Base-by-base conservation (phyloP, 768 basidiomycete species). In the Lactarius vividus region DNA sequence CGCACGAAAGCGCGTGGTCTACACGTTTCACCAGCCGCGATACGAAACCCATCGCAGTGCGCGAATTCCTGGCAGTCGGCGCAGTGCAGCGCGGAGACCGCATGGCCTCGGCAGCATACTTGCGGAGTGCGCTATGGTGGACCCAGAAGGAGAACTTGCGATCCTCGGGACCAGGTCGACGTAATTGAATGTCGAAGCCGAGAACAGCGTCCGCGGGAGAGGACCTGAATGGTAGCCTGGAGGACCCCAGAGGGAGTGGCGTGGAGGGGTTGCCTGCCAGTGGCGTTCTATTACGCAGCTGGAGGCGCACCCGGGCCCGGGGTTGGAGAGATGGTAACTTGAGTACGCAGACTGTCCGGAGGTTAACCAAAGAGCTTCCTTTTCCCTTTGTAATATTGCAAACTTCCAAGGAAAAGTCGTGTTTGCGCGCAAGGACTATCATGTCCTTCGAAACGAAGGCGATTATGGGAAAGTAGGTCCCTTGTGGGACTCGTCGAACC, bases 71-170 rank as follows among this genome's bases (percentile, higher is more conserved):
- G 16, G 37, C 20, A 18, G n/a, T 20, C 18, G 9, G 39, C 5
- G 40, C 3, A 15, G 23, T 10, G 49, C 26, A 23, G 31, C 52
- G 61, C 15, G 52, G 20, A 39, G 11, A 16, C 40, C 23, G 54
- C 20, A 37, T 11, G 4, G 61, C 57, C 57, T 37, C 49, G 20
- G 57, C 33, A 2, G 65, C 65, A 46, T 58, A 59, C 28, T 37
- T 58, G 61, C 61, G 42, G 20, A 62, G 18, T 4, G 33, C 20
- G 40, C 52, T 63, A 8, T 53, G 65, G 52, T 63, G 61, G 37
- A 63, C 42, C 65, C 65, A 66, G 28, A 66, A 66, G 29, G 65
- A 61, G 10, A 66, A 57, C 29, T 57, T 42, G 31, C 61, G 65
- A 13, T 35, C 8, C 5, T 63, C 65, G 15, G 65, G 28, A 33